phyloP scores from a whole-genome alignment of 2,329 filamentous ascomycete genomes.

The Penicillium brasilianum region DNA sequence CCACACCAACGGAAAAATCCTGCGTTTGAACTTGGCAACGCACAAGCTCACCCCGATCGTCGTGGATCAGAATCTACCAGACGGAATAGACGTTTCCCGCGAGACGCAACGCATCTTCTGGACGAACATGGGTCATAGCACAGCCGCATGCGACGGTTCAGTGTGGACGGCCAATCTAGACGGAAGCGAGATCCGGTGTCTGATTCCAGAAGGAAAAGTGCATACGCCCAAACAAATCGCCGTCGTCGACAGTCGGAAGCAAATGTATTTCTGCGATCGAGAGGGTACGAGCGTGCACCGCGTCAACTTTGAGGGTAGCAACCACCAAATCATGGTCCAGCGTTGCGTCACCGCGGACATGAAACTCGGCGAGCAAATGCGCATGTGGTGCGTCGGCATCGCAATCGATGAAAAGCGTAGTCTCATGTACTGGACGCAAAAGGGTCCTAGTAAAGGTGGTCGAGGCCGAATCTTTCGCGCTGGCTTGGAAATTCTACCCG shows the following conservation, averaged over 20 bases:
- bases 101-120: slow-evolving; percentile 51
- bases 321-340: slow-evolving; percentile 47
- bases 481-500: slow-evolving; percentile 46
- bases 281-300: slow-evolving; percentile 49
- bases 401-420: slow-evolving; percentile 50
- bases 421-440: slow-evolving; percentile 66
- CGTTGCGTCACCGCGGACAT: slow-evolving; percentile 22
- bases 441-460: slow-evolving; percentile 58
- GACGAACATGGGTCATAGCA: slow-evolving; percentile 56
- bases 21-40: slow-evolving; percentile 23
- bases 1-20: slow-evolving; percentile 24
- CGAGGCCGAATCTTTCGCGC: slow-evolving; percentile 61
- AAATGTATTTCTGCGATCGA: slow-evolving; percentile 52
- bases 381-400: slow-evolving; percentile 62
- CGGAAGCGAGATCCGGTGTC: slow-evolving; percentile 51
- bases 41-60: slow-evolving; percentile 22
- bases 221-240: slow-evolving; percentile 57
- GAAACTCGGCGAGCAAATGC: slow-evolving; percentile 37
- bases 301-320: slow-evolving; percentile 42
- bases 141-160: slow-evolving; percentile 47
- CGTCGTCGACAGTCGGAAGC: slow-evolving; percentile 32
- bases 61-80: slow-evolving; percentile 42
- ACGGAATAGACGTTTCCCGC: slow-evolving; percentile 51
- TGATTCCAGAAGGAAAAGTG: slow-evolving; percentile 52
- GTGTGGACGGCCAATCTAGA: slow-evolving; percentile 55